phyloP scores from a whole-genome alignment of 2,329 filamentous ascomycete species.

The Zopfia rhizophila region DNA sequence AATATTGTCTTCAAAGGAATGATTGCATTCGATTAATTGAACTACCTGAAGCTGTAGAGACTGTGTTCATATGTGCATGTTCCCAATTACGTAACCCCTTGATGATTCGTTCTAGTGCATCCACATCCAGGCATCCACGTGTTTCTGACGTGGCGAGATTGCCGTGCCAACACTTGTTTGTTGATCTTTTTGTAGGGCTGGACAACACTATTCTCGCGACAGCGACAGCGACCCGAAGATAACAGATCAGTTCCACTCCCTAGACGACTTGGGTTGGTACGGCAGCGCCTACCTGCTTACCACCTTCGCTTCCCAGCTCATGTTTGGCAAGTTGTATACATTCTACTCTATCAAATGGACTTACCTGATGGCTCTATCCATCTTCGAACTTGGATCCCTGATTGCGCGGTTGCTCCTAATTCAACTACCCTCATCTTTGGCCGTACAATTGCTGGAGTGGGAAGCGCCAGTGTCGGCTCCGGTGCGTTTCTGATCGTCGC shows the following conservation, averaged over 20 bases:
- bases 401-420: conserved; percentile 59
- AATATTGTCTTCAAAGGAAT: no score
- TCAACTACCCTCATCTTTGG: conserved; percentile 62
- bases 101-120: no score
- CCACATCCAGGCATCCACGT: no score
- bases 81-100: no score
- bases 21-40: no score
- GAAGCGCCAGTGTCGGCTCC: conserved; percentile 59
- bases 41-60: no score
- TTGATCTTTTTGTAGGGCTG: no score
- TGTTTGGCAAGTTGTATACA: conserved; percentile 60
- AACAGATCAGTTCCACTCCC: conserved; percentile 36
- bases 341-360: conserved; percentile 55
- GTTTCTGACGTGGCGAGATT: no score
- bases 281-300: conserved; percentile 57
- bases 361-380: conserved; percentile 56
- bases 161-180: no score
- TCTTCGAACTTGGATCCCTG: conserved; percentile 59
- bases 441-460: conserved; percentile 61
- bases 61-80: no score
- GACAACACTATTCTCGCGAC: conserved; percentile 34
- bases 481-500: conserved; percentile 60
- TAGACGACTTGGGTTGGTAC: conserved; percentile 43
- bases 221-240: conserved; percentile 39
- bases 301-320: conserved; percentile 56